phyloP scores from a whole-genome alignment of 108 stramenopile genomes.

The Poteriospumella lacustris region DNA sequence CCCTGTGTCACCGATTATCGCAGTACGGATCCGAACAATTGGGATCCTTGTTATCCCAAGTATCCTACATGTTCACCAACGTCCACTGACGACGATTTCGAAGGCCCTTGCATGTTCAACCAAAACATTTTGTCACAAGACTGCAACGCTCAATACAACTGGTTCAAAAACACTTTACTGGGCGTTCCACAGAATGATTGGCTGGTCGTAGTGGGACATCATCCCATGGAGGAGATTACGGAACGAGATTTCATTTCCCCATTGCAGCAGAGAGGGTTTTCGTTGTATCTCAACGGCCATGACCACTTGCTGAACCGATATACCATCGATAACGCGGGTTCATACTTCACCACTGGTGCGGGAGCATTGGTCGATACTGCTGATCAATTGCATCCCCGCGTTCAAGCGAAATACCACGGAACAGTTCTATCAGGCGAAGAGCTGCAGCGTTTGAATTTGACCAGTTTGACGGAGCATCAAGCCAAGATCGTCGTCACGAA shows the following conservation, averaged over 20 bases:
- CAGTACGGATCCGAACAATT: neutral
- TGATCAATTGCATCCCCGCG: neutral
- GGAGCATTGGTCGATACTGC: conserved; percentile 8
- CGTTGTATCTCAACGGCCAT: conserved; percentile 24
- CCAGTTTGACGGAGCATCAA: neutral
- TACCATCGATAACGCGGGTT: neutral
- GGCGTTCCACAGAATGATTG: conserved; percentile 1
- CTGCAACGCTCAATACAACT: conserved; percentile 14
- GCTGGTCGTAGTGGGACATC: conserved; percentile 26
- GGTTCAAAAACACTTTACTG: neutral
- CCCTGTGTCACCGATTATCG: conserved; percentile 28
- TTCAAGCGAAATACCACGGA: neutral
- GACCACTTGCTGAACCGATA: conserved; percentile 5
- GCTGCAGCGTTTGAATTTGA: neutral
- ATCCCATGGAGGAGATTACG: conserved; percentile 3
- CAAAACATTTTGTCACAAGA: conserved; percentile 10
- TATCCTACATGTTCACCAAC: conserved; percentile 17
- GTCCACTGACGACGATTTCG: conserved; percentile 22
- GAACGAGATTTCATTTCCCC: conserved; percentile 11
- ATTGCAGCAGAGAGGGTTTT: neutral
- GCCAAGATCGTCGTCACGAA: neutral
- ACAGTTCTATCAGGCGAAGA: neutral
- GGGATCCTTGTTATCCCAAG: conserved; percentile 23
- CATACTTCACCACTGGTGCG: conserved; percentile 18
- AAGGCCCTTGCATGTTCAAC: conserved; percentile 20